These are phyloP conservation scores for Trifolium fragiferum DNA, from an alignment of 306 rosid genomes.

Conservation along the genomic window DNA sequence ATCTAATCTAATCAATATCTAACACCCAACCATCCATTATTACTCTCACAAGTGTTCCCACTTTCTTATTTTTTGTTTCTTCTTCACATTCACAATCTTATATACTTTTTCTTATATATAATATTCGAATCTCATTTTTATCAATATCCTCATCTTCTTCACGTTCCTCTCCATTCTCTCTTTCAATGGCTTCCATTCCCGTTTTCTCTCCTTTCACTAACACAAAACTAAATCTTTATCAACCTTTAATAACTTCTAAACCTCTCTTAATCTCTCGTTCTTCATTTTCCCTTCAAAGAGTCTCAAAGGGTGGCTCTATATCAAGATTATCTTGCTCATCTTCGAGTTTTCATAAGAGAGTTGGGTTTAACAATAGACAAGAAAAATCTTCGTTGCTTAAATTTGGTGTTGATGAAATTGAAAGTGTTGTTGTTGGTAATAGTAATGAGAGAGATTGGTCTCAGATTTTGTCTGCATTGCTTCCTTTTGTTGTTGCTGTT, in stretches of 20 bases:
- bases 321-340: constrained; percentile 63
- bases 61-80: background rate
- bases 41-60: background rate
- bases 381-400: constrained; percentile 65
- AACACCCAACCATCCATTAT: background rate
- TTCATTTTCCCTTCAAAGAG: constrained; percentile 28
- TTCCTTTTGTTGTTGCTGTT: constrained; percentile 90
- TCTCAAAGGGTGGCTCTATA: constrained; percentile 40
- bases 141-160: constrained; percentile 32
- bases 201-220: constrained; percentile 33
- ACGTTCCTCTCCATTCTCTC: background rate
- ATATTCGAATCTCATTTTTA: constrained; percentile 15
- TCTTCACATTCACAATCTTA: background rate
- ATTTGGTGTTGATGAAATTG: constrained; percentile 56
- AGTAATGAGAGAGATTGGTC: constrained; percentile 58
- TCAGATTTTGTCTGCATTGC: constrained; percentile 78
- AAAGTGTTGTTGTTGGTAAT: constrained; percentile 41
- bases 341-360: constrained; percentile 56
- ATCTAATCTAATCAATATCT: background rate
- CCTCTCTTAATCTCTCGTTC: constrained; percentile 5
- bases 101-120: background rate
- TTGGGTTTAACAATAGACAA: constrained; percentile 51
- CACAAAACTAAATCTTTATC: constrained; percentile 16
- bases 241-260: background rate
- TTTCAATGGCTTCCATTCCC: constrained; percentile 51